These are phyloP conservation scores for Fallopia convolvulus DNA, from an alignment of 148 eudicot species.

Conservation along the genomic window DNA sequence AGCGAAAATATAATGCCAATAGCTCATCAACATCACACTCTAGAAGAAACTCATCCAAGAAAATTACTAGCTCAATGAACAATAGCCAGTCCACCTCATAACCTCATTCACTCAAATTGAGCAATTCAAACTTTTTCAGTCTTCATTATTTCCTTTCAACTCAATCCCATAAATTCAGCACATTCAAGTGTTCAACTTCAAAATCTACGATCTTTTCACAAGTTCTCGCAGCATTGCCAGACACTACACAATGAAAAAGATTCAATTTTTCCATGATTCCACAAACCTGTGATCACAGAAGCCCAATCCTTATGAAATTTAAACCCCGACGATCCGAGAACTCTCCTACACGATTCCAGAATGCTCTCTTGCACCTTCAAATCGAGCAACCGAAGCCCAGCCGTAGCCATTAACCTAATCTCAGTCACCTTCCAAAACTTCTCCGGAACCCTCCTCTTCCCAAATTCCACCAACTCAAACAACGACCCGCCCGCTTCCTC, in stretches of 20 bases:
- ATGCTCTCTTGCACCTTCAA: constrained; percentile 40
- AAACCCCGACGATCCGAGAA: constrained; percentile 55
- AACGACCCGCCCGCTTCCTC: constrained; percentile 55
- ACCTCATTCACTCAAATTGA: background rate
- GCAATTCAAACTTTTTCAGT: background rate
- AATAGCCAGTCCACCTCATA: background rate
- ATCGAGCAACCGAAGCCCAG: constrained; percentile 74
- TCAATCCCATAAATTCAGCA: background rate
- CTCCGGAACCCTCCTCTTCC: constrained; percentile 46
- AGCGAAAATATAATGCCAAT: no score
- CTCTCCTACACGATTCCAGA: constrained; percentile 54
- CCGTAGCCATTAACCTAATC: constrained; percentile 81
- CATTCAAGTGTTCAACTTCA: background rate
- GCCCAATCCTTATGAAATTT: constrained; percentile 69
- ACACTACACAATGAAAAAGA: background rate
- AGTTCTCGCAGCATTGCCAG: background rate
- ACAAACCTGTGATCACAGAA: constrained; percentile 65
- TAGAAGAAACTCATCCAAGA: background rate
- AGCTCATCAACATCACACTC: background rate
- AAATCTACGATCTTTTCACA: background rate
- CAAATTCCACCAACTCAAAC: constrained; percentile 61
- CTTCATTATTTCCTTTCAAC: background rate
- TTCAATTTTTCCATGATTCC: constrained; percentile 22
- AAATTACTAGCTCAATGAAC: background rate
- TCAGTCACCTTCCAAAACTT: constrained; percentile 56